Conservation (phyloP, 306 rosid genomes). For the Malus asiatica region DNA sequence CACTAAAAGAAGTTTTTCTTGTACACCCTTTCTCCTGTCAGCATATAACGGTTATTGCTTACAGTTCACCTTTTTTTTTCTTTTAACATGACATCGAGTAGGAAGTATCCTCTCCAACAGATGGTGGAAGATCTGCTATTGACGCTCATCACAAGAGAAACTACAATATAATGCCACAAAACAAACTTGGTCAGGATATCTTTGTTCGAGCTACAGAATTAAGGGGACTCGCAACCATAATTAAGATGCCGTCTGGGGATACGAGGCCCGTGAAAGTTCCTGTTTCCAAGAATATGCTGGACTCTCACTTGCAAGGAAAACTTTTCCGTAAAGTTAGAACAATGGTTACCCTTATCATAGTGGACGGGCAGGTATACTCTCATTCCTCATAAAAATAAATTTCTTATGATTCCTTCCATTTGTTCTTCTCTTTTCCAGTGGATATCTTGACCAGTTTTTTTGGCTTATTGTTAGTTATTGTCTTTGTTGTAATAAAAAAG, state of each 20-base stretch:
- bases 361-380: constrained; percentile 67
- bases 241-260: constrained; percentile 86
- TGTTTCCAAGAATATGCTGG: constrained; percentile 82
- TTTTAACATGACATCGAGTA: constrained; percentile 11
- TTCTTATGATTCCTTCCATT: neutral
- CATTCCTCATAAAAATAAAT: neutral
- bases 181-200: constrained; percentile 94
- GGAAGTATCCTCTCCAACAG: constrained; percentile 65
- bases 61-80: neutral
- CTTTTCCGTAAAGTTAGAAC: constrained; percentile 47
- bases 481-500: neutral
- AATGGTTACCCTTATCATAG: constrained; percentile 65
- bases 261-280: constrained; percentile 88
- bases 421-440: neutral
- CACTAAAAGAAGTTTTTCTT: constrained; percentile 7
- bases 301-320: constrained; percentile 71
- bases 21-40: neutral
- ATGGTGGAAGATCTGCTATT: constrained; percentile 41
- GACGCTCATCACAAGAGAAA: constrained; percentile 53
- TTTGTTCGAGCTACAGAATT: constrained; percentile 85
- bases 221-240: constrained; percentile 61
- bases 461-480: neutral
- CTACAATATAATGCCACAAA: constrained; percentile 78
- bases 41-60: neutral
- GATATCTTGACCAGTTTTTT: neutral